Percentiles rank a stretch among this genome's conserved stretches.
Evolutionary conservation across 805 yeast genomes (phyloP).

Genomic region (Torulaspora gathmanii): DNA sequence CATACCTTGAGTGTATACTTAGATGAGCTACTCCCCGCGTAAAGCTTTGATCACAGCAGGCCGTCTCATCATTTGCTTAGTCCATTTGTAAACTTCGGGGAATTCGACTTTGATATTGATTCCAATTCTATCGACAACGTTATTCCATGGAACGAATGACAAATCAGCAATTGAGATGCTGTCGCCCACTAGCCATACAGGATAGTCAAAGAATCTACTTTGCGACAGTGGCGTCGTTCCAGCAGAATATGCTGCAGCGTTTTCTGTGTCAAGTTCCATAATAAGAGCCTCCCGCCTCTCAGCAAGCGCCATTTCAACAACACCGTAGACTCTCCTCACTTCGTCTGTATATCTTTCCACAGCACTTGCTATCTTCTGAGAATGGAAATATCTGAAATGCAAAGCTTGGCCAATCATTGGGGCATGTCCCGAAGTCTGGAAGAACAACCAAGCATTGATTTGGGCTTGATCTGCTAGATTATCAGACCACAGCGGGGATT

Average conservation of each 20-base stretch:
- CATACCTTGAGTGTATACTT: constrained; percentile 10
- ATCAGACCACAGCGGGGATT: constrained; percentile 71
- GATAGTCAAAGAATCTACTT: constrained; percentile 82
- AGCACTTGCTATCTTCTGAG: constrained; percentile 79
- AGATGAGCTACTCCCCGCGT: constrained; percentile 49
- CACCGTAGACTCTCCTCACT: constrained; percentile 89
- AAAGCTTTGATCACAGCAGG: constrained; percentile 87
- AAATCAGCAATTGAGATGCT: constrained; percentile 79
- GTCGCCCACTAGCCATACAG: constrained; percentile 94
- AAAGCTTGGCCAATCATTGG: constrained; percentile 98
- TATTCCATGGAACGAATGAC: constrained; percentile 95
- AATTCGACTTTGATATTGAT: constrained; percentile 81
- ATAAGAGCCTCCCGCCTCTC: constrained; percentile 86
- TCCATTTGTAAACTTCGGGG: constrained; percentile 96
- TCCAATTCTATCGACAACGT: constrained; percentile 89
- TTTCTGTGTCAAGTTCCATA: constrained; percentile 83
- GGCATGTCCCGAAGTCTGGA: constrained; percentile 95
- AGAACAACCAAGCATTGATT: constrained; percentile 83
- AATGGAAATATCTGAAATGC: constrained; percentile 88
- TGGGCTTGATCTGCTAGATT: constrained; percentile 76
- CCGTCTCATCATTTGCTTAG: constrained; percentile 90
- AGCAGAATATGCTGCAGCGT: constrained; percentile 79
- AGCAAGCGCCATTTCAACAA: constrained; percentile 89
- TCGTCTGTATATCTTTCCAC: constrained; percentile 88
- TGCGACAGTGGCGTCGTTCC: constrained; percentile 86